Conservation (phyloP, 495 filamentous ascomycete genomes). For the Endocarpon pusillum region DNA sequence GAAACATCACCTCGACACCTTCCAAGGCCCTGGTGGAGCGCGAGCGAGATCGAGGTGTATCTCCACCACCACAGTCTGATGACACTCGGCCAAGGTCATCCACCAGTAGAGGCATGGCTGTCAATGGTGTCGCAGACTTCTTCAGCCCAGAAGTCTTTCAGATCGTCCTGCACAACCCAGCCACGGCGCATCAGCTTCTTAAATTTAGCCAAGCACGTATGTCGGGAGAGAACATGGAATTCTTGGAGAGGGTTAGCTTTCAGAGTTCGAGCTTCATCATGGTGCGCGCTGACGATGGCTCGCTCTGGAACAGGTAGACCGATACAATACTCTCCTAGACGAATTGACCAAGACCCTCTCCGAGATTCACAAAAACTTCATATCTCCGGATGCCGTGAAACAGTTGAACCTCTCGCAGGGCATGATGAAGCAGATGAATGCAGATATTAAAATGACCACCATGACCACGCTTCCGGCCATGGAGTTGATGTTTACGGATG, state of each 20-base stretch:
- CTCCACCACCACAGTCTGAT: no score
- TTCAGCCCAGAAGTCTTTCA: constrained; percentile 30
- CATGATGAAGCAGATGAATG: constrained; percentile 17
- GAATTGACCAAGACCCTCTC: constrained; percentile 23
- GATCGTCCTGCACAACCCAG: constrained; percentile 26
- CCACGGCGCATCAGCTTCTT: constrained; percentile 23
- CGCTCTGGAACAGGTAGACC: constrained; percentile 12
- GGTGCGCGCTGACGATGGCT: not conserved
- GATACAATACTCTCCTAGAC: constrained; percentile 20
- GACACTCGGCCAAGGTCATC: no score
- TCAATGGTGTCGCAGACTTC: constrained; percentile 22
- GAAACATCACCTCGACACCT: no score
- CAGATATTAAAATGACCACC: constrained; percentile 24
- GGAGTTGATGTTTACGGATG: constrained; percentile 27
- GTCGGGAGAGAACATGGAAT: constrained; percentile 29
- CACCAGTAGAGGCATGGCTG: no score
- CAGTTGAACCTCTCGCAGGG: constrained; percentile 22
- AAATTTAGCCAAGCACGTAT: constrained; percentile 25
- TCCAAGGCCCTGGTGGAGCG: no score
- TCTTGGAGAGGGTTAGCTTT: constrained; percentile 25
- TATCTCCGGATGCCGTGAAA: constrained; percentile 20
- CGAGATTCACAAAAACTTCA: constrained; percentile 28
- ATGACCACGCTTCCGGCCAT: constrained; percentile 22
- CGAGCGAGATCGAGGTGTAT: no score
- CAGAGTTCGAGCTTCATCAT: not conserved